Percentiles rank a stretch among this genome's conserved stretches.
Evolutionary conservation across 345 rosid genomes (phyloP).

Genomic region (Populus euphratica): DNA sequence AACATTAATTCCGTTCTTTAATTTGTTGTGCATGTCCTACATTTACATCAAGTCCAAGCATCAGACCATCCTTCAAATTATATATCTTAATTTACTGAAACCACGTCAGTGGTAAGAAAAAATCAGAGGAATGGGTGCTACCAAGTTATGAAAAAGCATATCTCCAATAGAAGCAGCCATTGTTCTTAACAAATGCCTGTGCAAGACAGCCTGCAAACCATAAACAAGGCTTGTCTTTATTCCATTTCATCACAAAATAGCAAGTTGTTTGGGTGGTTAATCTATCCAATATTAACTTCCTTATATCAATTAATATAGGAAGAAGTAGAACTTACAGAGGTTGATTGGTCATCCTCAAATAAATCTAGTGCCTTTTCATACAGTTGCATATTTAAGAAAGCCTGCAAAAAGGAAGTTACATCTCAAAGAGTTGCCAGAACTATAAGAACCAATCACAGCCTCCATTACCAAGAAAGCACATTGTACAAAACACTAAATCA

Average conservation of each 20-base stretch:
- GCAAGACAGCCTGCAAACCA: constrained; percentile 70
- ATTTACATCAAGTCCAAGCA: constrained; percentile 9
- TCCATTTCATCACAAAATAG: constrained; percentile 21
- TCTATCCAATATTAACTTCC: neutral
- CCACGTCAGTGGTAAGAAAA: constrained; percentile 3
- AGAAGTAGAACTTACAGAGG: constrained; percentile 61
- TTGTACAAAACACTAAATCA: neutral
- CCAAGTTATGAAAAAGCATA: constrained; percentile 68
- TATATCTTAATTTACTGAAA: constrained; percentile 14
- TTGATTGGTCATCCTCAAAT: constrained; percentile 84
- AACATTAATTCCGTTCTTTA: constrained; percentile 72
- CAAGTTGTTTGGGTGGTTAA: neutral
- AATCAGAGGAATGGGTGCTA: constrained; percentile 28
- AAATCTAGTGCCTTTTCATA: constrained; percentile 85
- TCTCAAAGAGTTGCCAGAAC: neutral
- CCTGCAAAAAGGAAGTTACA: constrained; percentile 43
- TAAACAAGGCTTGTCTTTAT: constrained; percentile 12
- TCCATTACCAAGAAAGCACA: constrained; percentile 8
- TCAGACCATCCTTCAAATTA: constrained; percentile 13
- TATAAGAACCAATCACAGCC: neutral
- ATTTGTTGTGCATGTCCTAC: constrained; percentile 69
- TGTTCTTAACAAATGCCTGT: constrained; percentile 86
- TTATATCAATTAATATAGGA: neutral
- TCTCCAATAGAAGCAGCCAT: constrained; percentile 65
- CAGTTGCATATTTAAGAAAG: constrained; percentile 84